Base-by-base conservation (phyloP, 768 basidiomycete genomes). In the Leccinum imitatum region DNA sequence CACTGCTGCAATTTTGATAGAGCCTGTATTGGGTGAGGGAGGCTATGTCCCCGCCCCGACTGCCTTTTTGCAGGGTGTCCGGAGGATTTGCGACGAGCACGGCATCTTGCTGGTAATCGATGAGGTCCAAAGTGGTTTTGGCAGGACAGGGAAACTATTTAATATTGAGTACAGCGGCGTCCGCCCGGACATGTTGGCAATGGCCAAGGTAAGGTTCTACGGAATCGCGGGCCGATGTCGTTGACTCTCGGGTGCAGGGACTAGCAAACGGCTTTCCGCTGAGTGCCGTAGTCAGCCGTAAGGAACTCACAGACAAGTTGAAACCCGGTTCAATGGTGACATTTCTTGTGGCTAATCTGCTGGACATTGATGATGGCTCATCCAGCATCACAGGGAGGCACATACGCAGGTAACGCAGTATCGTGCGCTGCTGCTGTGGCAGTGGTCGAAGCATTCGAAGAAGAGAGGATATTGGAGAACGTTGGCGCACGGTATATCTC, bases 1-100 rank as follows among this genome's bases (percentile, higher is more conserved):
- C 71, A 95, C 94, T 1, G 93, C 95, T 2, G 95, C 94, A n/a
- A 88, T 98, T 68, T 76, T 98, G 63, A 75, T 98, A 46, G 96
- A 98, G 79, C 91, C 96, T 46, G 89, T 98, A 1, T 80, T 98
- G 31, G 95, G 95, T 25, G 96, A 98, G 74, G 96, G 96, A 37
- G 96, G 96, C 1, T 98, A 98, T 73, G 91, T 97, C 15, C 87
- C 92, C 30, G 92, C 94, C 0, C 92, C 94, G 0, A 69, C 84
- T 1, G 83, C 84, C 21, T 98, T 91, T 78, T 73, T 98, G 60
- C 80, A 83, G 50, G 93, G 92, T 21, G 75, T 98, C 50, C 80
- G 95, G 61, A 79, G 80, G 54, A 80, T 95, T n/a, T 98, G 95
- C 73, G 93, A 97, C 71, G 80, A 88, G 71, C 80, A 98, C 70